Evolutionary conservation across 164 flowering plant genomes (phyloP).

Genomic region (Magnolia changhungtana): DNA sequence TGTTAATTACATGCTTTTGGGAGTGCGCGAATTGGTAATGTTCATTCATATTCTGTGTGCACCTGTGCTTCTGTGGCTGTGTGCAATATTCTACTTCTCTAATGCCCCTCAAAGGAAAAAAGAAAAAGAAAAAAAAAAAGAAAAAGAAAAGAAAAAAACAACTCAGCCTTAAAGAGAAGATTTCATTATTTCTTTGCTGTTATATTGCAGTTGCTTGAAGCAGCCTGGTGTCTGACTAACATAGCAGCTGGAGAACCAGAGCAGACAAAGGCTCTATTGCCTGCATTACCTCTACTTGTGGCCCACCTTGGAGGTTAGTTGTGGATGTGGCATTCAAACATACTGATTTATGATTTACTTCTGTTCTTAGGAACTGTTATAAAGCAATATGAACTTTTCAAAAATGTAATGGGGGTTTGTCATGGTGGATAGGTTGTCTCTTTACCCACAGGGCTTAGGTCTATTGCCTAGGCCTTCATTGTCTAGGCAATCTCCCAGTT

Average conservation of each 20-base stretch:
- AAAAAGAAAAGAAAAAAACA: not conserved
- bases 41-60: not conserved
- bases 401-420: not conserved
- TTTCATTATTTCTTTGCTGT: not conserved
- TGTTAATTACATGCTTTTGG: not conserved
- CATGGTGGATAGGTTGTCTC: not conserved
- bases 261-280: constrained; percentile 86
- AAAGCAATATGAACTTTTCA: not conserved
- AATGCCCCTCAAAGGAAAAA: not conserved
- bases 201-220: constrained; percentile 79
- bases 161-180: not conserved
- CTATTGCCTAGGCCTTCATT: too few relatives aligned
- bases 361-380: not conserved
- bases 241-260: constrained; percentile 94
- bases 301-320: constrained; percentile 93
- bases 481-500: too few relatives aligned
- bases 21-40: not conserved
- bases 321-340: not conserved
- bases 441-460: too few relatives aligned
- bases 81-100: not conserved
- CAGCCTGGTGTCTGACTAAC: constrained; percentile 97
- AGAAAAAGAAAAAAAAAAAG: too few relatives aligned
- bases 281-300: constrained; percentile 87
- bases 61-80: not conserved
- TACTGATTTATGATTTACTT: not conserved